Percentiles rank a stretch among this genome's conserved stretches.
These are phyloP conservation scores for Apophysomyces trapeziformis DNA, from an alignment of 371 early-diverging fungal species.

Conservation along the genomic window DNA sequence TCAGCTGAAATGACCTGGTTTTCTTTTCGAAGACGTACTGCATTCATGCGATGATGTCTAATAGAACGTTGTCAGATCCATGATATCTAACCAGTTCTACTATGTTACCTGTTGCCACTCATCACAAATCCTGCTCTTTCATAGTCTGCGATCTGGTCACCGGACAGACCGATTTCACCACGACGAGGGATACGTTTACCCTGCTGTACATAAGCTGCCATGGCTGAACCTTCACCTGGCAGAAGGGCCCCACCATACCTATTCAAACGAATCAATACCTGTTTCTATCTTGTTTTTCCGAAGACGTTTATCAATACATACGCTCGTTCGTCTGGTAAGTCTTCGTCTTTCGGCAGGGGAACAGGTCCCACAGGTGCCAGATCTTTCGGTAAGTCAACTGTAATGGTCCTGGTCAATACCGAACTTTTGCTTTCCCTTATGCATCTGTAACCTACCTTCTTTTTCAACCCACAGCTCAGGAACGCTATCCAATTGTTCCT, in stretches of 20 bases:
- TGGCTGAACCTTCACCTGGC: conserved; percentile 60
- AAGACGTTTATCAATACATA: conserved; percentile 23
- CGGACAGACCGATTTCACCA: conserved; percentile 94
- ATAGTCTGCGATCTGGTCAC: conserved; percentile 81
- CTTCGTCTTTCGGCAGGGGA: conserved; percentile 57
- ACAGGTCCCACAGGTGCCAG: conserved; percentile 64
- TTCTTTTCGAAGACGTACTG: conserved; percentile 94
- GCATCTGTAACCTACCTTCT: conserved; percentile 37
- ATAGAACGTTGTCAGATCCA: neutral
- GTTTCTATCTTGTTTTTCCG: neutral
- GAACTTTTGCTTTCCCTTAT: neutral
- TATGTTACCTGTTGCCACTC: conserved; percentile 84
- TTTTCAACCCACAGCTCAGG: conserved; percentile 69
- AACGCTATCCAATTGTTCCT: conserved; percentile 44
- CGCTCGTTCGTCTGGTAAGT: conserved; percentile 58
- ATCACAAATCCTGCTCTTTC: conserved; percentile 95
- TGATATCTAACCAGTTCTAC: too few relatives aligned
- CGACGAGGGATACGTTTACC: conserved; percentile 97
- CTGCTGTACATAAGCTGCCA: conserved; percentile 78
- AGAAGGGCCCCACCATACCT: conserved; percentile 78
- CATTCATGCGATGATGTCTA: conserved; percentile 93
- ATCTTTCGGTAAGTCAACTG: conserved; percentile 64
- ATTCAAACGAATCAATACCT: conserved; percentile 2
- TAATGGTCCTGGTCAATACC: neutral
- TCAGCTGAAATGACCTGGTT: conserved; percentile 91